These are phyloP conservation scores for Lyophyllum shimeji DNA, from an alignment of 768 basidiomycete species.

Conservation along the genomic window DNA sequence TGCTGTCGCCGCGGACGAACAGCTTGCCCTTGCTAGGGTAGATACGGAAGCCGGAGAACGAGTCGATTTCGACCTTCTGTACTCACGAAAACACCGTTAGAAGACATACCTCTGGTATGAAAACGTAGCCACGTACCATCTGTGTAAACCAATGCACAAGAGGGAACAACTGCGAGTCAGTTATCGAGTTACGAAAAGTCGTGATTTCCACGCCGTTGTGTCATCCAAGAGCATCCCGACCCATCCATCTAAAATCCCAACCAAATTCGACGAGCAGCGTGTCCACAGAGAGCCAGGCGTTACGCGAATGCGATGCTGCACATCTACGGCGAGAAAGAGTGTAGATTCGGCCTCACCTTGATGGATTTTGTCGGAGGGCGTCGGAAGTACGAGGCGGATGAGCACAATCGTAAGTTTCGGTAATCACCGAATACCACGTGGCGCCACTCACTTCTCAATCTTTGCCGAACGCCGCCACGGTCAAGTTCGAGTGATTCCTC, in stretches of 20 bases:
- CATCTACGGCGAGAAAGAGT: conserved; percentile 15
- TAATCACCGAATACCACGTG: conserved; percentile 18
- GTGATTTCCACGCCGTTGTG: conserved; percentile 12
- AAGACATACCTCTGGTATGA: background rate
- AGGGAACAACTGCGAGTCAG: conserved; percentile 13
- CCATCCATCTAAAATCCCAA: conserved; percentile 42
- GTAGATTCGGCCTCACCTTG: conserved; percentile 57
- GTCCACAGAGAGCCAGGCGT: conserved; percentile 18
- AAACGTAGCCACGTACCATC: conserved; percentile 38
- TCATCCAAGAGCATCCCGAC: conserved; percentile 34
- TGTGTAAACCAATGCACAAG: conserved; percentile 17
- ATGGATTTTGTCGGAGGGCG: conserved; percentile 41
- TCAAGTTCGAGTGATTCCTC: too few relatives aligned
- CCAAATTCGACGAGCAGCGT: conserved; percentile 15
- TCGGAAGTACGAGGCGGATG: conserved; percentile 11
- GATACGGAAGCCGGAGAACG: conserved; percentile 96
- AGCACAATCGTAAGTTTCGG: conserved; percentile 18
- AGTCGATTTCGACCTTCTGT: conserved; percentile 98
- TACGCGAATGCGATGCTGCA: conserved; percentile 14
- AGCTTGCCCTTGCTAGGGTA: conserved; percentile 97
- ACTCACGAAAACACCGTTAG: conserved; percentile 26
- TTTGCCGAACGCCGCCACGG: too few relatives aligned
- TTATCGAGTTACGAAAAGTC: conserved; percentile 8
- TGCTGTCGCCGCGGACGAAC: conserved; percentile 95
- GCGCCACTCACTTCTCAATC: background rate